Percentiles rank a stretch among this genome's conserved stretches.
Evolutionary conservation across 306 rosid genomes (phyloP).

Genomic region (Malus sylvestris): DNA sequence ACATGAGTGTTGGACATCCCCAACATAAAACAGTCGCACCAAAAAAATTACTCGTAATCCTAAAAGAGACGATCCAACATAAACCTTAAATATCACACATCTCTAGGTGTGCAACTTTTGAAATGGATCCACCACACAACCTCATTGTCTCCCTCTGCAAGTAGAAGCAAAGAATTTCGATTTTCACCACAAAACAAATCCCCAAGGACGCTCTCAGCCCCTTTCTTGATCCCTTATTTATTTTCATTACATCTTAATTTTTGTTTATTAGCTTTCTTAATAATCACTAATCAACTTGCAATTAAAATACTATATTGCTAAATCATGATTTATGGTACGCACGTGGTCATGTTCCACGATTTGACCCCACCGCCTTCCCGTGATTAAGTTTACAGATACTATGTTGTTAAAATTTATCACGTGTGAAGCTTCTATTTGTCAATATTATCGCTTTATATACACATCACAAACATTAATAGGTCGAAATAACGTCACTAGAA

Average conservation of each 20-base stretch:
- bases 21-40: slow-evolving; percentile 15
- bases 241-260: neutral
- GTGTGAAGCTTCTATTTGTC: no score
- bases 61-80: neutral
- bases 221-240: slow-evolving; percentile 21
- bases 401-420: neutral
- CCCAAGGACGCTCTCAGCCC: neutral
- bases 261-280: slow-evolving; percentile 15
- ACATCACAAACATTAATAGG: no score
- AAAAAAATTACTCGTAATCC: neutral
- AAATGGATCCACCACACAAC: slow-evolving; percentile 13
- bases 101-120: slow-evolving; percentile 12
- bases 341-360: slow-evolving; percentile 43
- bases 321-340: slow-evolving; percentile 27
- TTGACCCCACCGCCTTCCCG: slow-evolving; percentile 11
- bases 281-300: slow-evolving; percentile 23
- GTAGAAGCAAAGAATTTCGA: slow-evolving; percentile 15
- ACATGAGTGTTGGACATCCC: neutral
- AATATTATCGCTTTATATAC: no score
- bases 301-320: slow-evolving; percentile 8
- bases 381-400: slow-evolving; percentile 3
- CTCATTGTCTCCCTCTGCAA: slow-evolving; percentile 15
- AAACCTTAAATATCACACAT: slow-evolving; percentile 11
- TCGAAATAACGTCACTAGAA: neutral
- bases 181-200: slow-evolving; percentile 12